Base-by-base conservation (phyloP, 257 asterid genomes). In the Solanum bulbocastanum region DNA sequence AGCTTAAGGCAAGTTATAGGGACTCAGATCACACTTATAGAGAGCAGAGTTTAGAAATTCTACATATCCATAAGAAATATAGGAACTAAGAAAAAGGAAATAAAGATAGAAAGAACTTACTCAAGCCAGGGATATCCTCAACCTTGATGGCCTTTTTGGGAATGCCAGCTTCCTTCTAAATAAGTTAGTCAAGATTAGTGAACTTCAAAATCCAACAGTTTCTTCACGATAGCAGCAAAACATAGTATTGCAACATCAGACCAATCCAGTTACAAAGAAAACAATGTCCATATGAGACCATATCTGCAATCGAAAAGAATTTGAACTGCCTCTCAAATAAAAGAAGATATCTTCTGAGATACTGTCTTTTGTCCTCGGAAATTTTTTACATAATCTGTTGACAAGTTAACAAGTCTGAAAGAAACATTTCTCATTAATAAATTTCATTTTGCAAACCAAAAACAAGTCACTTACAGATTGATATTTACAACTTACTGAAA, bases 81-180 rank as follows among this genome's bases (percentile, higher is more conserved):
- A 79, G 73, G 84, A 74, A 86, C 37, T 52, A 35, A 23, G 84
- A 36, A 52, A 73, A 69, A 56, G 66, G 42, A 81, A 49, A 46
- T 71, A 82, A 66, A 87, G 88, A 87, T 60, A 35, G 66, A 88
- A 81, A 90, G 85, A 74, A 96, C 98, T 92, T 92, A 97, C 99
- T 95, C 94, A 97, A 92, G 90, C 99, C 99, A 84, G 94, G 98
- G 75, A 97, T 95, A 83, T 97, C 98, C 89, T 96, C 98, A 52
- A 92, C 96, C 91, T 96, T 96, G 95, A 94, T 86, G 88, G 93
- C 81, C 86, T 90, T 93, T 89, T 93, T 97, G 87, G 99, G 98
- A 88, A 97, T 88, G 86, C 99, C 99, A 88, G 98, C 98, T 92
- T 97, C 99, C 90, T 95, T 97, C 99, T 97, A 95, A 75, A 91